Evolutionary conservation across 305 asterid species (phyloP), one percentile per base, ranked within the genome.

Genomic region (Rubia peregrina): DNA sequence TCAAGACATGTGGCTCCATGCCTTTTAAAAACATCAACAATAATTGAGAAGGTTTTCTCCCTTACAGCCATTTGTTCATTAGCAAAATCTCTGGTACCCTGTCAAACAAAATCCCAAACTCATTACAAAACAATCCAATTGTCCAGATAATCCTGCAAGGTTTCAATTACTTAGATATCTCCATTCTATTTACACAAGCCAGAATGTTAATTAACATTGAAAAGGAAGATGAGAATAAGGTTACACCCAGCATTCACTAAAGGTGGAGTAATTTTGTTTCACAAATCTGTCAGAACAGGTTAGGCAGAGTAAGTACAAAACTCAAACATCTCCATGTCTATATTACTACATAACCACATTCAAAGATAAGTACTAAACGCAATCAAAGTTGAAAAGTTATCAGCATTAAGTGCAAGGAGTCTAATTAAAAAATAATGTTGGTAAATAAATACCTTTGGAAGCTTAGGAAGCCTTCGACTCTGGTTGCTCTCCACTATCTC

Each of bases 41-140:
- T 61, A 26, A 12, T 30, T 30, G 65, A 24, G 41, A 61, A 61
- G 65, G 92, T 89, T 75, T 49, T 88, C 82, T 89, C 89, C 79
- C 97, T 81, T 42, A 86, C 66, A 43, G 95, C 84, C 99, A 94
- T 94, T 80, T 91, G 96, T 79, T 91, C 96, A 68, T 88, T 87
- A 9, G 98, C 87, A 83, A 88, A 94, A 81, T 94, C 99, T 74
- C 96, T 51, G 9, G 57, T 51, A 17, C 57, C 57, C 57, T 51
- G 22, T 48, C 53, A 51, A 51, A 51, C 57, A 51, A 51, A 51
- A 51, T 51, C 92, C 13, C 97, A 89, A 60, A 97, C 99, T 96
- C 88, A 71, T 71, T 48, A 74, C 19, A 61, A 68, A 64, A 69
- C 42, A 13, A 44, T 3, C 43, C 33, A 13, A 3, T 24, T 41